Percentiles rank a stretch among this genome's conserved stretches.
Evolutionary conservation across 306 rosid species (phyloP).

Genomic region (Urtica urens): DNA sequence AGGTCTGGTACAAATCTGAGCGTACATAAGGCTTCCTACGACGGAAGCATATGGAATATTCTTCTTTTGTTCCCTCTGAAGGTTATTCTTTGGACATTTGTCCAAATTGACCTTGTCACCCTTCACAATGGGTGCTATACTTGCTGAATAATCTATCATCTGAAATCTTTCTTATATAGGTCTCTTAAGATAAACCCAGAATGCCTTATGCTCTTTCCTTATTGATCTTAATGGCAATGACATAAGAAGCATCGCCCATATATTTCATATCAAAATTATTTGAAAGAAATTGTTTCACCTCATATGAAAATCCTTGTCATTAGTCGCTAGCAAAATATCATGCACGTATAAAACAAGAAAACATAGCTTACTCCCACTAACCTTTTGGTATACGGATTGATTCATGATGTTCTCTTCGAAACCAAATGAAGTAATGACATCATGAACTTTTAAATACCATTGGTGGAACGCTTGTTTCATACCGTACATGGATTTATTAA

Average conservation of each 20-base stretch:
- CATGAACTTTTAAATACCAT: background rate
- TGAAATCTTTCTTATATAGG: background rate
- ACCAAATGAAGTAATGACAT: background rate
- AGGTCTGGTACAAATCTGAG: slow-evolving; percentile 9
- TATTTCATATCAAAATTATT: no score
- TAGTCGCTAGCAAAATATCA: background rate
- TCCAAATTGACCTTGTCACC: background rate
- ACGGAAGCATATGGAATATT: background rate
- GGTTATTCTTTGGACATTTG: background rate
- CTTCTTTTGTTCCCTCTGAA: slow-evolving; percentile 1
- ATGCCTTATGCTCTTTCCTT: background rate
- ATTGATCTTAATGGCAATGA: background rate
- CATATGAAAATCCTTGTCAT: background rate
- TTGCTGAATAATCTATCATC: background rate
- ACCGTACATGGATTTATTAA: background rate
- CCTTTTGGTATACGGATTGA: background rate
- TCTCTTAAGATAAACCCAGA: background rate
- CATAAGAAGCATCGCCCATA: background rate
- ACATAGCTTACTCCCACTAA: background rate
- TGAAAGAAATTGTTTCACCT: no score
- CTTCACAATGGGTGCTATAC: background rate
- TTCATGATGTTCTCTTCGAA: background rate
- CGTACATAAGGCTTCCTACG: slow-evolving; percentile 8
- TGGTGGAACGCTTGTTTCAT: background rate
- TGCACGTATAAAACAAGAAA: background rate